These are phyloP conservation scores for Jamesozyma hellenica DNA, from an alignment of 805 yeast genomes.

Conservation along the genomic window DNA sequence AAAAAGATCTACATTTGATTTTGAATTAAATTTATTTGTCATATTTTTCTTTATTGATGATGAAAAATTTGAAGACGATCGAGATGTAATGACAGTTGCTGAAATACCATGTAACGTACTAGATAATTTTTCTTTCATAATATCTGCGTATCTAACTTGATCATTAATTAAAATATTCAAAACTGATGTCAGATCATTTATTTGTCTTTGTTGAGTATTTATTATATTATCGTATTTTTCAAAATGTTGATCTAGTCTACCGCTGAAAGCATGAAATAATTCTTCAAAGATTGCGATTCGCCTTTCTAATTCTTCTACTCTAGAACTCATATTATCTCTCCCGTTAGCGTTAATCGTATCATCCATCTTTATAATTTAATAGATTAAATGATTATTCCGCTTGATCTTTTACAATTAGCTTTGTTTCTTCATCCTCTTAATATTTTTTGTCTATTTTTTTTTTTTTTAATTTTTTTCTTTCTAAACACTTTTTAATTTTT, in stretches of 20 bases:
- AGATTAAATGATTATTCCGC: too few relatives aligned
- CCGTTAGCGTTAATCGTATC: too few relatives aligned
- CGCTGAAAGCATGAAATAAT: constrained; percentile 24
- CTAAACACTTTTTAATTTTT: too few relatives aligned
- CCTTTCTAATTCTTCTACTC: constrained; percentile 23
- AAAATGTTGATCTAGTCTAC: constrained; percentile 25
- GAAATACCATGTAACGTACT: constrained; percentile 18
- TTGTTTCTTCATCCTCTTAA: not conserved
- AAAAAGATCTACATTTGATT: not conserved
- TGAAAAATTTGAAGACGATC: not conserved
- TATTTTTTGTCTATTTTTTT: too few relatives aligned
- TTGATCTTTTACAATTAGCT: not conserved
- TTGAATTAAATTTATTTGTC: too few relatives aligned
- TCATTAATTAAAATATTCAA: constrained; percentile 21
- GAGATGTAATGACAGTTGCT: too few relatives aligned
- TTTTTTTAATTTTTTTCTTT: too few relatives aligned
- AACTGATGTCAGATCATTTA: constrained; percentile 20
- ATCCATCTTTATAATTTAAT: too few relatives aligned
- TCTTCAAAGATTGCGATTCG: constrained; percentile 24
- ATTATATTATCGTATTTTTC: constrained; percentile 25
- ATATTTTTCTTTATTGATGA: too few relatives aligned
- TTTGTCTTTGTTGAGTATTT: constrained; percentile 26
- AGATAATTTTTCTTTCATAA: constrained; percentile 19
- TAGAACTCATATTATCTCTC: not conserved
- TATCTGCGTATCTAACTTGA: constrained; percentile 23